These are phyloP conservation scores for Bolboschoenus planiculmis DNA, from an alignment of 176 grass and related monocot species.

Conservation along the genomic window DNA sequence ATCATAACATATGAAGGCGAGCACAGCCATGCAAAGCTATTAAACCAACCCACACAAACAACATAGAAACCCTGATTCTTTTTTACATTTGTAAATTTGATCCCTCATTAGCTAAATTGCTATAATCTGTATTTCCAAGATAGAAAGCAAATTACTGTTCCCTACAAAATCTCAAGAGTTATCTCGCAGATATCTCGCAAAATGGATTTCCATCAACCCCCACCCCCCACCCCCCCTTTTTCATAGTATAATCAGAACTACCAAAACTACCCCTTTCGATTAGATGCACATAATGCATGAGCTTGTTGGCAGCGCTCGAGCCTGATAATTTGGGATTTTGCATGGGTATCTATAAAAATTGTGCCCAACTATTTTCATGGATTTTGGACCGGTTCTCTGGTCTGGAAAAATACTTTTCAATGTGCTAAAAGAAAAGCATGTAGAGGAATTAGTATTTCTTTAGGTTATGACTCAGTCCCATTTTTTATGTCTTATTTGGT, in stretches of 20 bases:
- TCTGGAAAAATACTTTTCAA: not conserved
- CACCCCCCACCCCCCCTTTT: not conserved
- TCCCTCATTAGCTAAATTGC: not conserved
- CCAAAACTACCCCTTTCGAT: not conserved
- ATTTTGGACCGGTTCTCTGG: not conserved
- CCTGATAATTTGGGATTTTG: not conserved
- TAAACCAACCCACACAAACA: constrained; percentile 25
- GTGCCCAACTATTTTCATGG: not conserved
- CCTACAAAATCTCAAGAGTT: not conserved
- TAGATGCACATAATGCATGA: not conserved
- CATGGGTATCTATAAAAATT: not conserved
- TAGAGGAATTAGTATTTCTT: constrained; percentile 8
- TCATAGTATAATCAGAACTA: not conserved
- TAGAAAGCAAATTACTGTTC: not conserved
- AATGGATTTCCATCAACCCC: not conserved
- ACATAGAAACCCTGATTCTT: not conserved
- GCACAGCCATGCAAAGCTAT: constrained; percentile 26
- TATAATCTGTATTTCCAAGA: not conserved
- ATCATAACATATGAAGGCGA: constrained; percentile 36
- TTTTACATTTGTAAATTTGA: not conserved
- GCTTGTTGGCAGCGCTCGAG: not conserved
- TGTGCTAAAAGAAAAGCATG: not conserved
- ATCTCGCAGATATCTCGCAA: not conserved
- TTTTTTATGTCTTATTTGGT: not conserved
- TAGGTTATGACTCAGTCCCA: not conserved